Conservation (phyloP, 1,284 basidiomycete genomes). For the Ustilago tritici region DNA sequence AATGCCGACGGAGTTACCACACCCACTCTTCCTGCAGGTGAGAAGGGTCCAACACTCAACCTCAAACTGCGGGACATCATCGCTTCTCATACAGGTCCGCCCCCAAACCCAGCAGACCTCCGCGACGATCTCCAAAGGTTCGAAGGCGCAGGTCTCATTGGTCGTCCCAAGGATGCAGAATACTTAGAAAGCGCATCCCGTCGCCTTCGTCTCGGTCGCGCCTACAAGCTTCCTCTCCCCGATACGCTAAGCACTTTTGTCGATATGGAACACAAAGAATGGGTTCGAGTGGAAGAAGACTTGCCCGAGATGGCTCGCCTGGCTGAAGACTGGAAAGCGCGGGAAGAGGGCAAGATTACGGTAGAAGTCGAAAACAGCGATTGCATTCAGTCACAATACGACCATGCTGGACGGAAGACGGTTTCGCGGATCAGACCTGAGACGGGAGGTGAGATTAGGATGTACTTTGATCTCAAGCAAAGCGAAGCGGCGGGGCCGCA, state of each 20-base stretch:
- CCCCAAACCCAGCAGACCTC: neutral
- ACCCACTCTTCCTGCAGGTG: neutral
- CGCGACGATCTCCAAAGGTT: constrained; percentile 9
- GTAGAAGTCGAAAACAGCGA: constrained; percentile 18
- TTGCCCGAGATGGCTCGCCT: neutral
- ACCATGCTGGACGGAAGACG: constrained; percentile 14
- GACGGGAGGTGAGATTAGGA: constrained; percentile 21
- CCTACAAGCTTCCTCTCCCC: constrained; percentile 21
- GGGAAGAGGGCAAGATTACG: constrained; percentile 25
- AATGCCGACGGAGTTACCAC: neutral
- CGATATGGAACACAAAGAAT: constrained; percentile 33
- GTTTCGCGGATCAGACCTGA: constrained; percentile 2
- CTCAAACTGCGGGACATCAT: constrained; percentile 9
- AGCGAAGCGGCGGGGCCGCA: neutral
- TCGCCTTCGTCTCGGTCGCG: constrained; percentile 19
- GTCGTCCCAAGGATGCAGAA: constrained; percentile 13
- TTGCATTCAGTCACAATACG: constrained; percentile 18
- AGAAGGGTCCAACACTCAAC: neutral
- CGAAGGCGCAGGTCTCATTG: constrained; percentile 5
- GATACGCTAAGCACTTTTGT: constrained; percentile 7
- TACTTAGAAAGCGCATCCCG: constrained; percentile 11
- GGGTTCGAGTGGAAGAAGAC: constrained; percentile 25
- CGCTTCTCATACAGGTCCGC: neutral
- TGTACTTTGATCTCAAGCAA: constrained; percentile 10
- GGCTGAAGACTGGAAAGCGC: constrained; percentile 20